Conservation (phyloP, 495 filamentous ascomycete species). For the Tuber borchii region DNA sequence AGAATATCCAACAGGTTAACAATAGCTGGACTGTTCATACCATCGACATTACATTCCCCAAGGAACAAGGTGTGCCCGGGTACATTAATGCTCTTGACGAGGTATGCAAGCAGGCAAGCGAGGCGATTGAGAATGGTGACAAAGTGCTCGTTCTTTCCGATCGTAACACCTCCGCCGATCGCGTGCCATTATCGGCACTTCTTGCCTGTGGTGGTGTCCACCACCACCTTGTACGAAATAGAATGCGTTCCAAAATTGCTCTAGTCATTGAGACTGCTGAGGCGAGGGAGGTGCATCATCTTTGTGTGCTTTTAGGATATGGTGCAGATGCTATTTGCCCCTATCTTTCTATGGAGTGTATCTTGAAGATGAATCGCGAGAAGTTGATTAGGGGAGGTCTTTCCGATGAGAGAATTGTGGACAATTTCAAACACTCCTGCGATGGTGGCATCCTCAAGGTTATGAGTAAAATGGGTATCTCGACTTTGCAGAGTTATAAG, state of each 20-base stretch:
- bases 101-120: slow-evolving; percentile 80
- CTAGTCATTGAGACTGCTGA: slow-evolving; percentile 91
- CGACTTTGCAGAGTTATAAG: slow-evolving; percentile 96
- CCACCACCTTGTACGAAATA: slow-evolving; percentile 93
- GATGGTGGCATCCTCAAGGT: slow-evolving; percentile 98
- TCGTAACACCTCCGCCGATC: slow-evolving; percentile 73
- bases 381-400: slow-evolving; percentile 87
- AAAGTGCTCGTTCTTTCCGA: slow-evolving; percentile 88
- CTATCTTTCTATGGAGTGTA: slow-evolving; percentile 95
- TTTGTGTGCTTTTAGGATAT: slow-evolving; percentile 95
- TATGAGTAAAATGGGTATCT: slow-evolving; percentile 99
- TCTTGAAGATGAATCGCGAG: slow-evolving; percentile 96
- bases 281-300: slow-evolving; percentile 96
- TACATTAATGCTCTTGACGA: slow-evolving; percentile 84
- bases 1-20: slow-evolving; percentile 67
- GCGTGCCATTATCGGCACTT: slow-evolving; percentile 80
- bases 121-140: slow-evolving; percentile 77
- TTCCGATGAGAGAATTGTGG: slow-evolving; percentile 73
- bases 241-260: slow-evolving; percentile 86
- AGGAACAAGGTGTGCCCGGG: slow-evolving; percentile 72
- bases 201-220: slow-evolving; percentile 93
- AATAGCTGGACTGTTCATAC: slow-evolving; percentile 80
- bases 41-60: slow-evolving; percentile 97
- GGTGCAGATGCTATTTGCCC: slow-evolving; percentile 95
- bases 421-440: slow-evolving; percentile 96